Base-by-base conservation (phyloP, 2,329 filamentous ascomycete species). In the Calonectria pteridis region DNA sequence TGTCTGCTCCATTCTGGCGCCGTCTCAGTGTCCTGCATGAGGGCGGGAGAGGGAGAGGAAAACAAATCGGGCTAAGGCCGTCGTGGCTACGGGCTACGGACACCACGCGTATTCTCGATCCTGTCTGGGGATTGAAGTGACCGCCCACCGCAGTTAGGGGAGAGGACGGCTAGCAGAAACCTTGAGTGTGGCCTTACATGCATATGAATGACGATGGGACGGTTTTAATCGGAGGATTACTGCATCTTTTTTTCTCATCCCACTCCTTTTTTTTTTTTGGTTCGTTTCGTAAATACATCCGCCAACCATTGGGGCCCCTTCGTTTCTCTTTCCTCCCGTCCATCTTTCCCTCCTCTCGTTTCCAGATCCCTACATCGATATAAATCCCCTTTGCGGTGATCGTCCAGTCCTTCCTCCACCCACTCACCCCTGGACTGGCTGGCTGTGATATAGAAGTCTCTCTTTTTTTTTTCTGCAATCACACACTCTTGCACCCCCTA, bases 1-100 rank as follows among this genome's bases (percentile, higher is more conserved):
- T 62, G 55, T 62, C 37, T 37, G 35, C 33, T 68, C 69, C 72
- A 18, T 51, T 29, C 59, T 71, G 37, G 70, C 55, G 55, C 58
- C 65, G 64, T 69, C 50, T 69, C 71, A 66, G 59, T 68, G 51
- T 74, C 66, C 76, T 78, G 77, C 62, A 68, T 75, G 70, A 71
- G 72, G 73, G 77, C 77, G 76, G 77, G 71, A 67, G 76, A 67
- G 69, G 55, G 67, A 62, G 70, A 76, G 69, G 72, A 59, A 49
- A 62, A 35, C 53, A 31, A 64, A 64, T 33, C 33, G 23, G 53
- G 53, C 43, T 55, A 23, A 33, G 46, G 23, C 28, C 28, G 23
- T 71, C 37, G 59, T 58, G 58, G 43, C 69, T 58, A 33, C 37
- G 35, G 67, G 43, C 69, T 50, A 51, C 69, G 63, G 63, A 20